phyloP scores from a whole-genome alignment of 208 protist species.

The Herpetomonas samuelpessoai region DNA sequence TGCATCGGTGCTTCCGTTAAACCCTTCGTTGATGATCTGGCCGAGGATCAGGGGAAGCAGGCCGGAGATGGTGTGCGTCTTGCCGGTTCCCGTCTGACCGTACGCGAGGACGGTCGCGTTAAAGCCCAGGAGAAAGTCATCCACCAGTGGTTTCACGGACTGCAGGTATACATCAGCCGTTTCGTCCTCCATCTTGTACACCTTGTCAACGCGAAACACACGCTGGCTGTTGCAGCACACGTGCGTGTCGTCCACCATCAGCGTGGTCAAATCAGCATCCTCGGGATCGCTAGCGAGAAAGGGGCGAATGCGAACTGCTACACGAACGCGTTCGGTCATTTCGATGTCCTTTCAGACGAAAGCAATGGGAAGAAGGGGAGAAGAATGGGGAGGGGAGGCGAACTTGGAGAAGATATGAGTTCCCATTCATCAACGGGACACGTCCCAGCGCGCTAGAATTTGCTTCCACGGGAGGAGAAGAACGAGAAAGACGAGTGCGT shows the following conservation, averaged over 20 bases:
- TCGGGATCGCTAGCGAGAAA: constrained; percentile 41
- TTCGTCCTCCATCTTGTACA: constrained; percentile 61
- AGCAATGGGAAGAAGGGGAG: no score
- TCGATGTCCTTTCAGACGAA: no score
- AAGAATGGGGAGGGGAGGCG: no score
- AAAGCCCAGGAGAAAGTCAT: constrained; percentile 80
- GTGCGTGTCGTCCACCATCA: constrained; percentile 54
- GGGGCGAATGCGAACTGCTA: constrained; percentile 87
- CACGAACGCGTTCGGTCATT: constrained; percentile 70
- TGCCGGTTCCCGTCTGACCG: constrained; percentile 94
- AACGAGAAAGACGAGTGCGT: no score
- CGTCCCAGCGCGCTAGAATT: no score
- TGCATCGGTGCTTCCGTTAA: constrained; percentile 35
- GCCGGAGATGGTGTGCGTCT: constrained; percentile 92
- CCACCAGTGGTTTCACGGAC: constrained; percentile 65
- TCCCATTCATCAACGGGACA: no score
- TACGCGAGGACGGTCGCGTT: constrained; percentile 93
- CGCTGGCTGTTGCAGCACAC: constrained; percentile 70
- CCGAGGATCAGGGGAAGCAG: constrained; percentile 71
- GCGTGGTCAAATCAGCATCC: constrained; percentile 31
- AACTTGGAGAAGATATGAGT: no score
- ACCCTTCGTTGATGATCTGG: constrained; percentile 57
- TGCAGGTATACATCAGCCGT: constrained; percentile 76
- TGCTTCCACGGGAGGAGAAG: no score
- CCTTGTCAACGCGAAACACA: constrained; percentile 88